Base-by-base conservation (phyloP, 106 monocot genomes). In the Triglochin maritima region DNA sequence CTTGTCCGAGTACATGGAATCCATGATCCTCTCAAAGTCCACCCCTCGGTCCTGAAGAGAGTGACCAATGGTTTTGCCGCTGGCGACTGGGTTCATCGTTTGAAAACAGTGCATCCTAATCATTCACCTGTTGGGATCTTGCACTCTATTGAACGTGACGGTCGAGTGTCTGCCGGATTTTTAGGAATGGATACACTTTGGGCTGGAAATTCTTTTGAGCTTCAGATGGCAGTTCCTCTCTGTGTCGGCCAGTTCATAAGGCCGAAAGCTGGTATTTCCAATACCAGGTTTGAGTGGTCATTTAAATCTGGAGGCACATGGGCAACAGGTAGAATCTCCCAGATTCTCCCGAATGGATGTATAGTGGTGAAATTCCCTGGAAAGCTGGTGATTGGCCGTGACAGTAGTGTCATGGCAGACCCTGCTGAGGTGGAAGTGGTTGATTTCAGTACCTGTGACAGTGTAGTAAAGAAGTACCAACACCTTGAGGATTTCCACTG, bases 401-500 rank as follows among this genome's bases (percentile, higher is more conserved):
- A 66, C 4, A 4, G 13, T 8, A 71, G 55, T 42, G 72, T 49
- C 48, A 49, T 95, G 42, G 90, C 87, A 4, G 87, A 95, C 62
- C 87, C 94, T 9, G 75, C 81, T 0, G 87, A 95, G 75, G 85
- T 90, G 14, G 87, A 95, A 69, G 65, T 67, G 10, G 85, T 95
- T 47, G 79, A 77, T 68, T 95, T 95, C 65, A 62, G 59, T 14
- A 81, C 68, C 4, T 90, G 94, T 43, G 71, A 87, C 9, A 87
- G 90, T n/a, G 8, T 85, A 4, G 83, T 78, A 57, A 85, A 79
- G 70, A 95, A 90, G 71, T 95, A 95, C 77, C 76, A 85, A 47
- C 94, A 95, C 66, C 79, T 95, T 45, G 94, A 95, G 81, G 87
- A 95, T 57, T 85, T 83, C 65, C 94, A 90, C 56, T 95, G 94